A percentile compares a stretch with the other conserved stretches of the same genome.
phyloP scores from a whole-genome alignment of 495 filamentous ascomycete genomes.

The Rostrohypoxylon terebratum region DNA sequence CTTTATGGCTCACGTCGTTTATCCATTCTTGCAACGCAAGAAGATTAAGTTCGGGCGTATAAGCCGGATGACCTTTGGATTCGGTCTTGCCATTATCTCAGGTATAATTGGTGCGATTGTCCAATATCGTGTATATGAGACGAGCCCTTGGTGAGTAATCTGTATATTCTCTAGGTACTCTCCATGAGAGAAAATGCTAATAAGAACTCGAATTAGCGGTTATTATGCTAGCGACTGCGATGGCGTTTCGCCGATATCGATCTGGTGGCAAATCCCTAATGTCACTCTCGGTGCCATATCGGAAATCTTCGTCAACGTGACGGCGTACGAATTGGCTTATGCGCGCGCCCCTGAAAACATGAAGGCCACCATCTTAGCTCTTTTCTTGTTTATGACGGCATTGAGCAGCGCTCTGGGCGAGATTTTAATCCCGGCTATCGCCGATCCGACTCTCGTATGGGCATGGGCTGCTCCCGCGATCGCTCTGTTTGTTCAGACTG shows the following conservation, averaged over 20 bases:
- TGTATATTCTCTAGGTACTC: background rate
- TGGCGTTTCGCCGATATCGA: conserved; percentile 61
- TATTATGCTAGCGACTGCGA: conserved; percentile 58
- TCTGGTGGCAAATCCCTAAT: conserved; percentile 65
- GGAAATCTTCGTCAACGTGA: conserved; percentile 72
- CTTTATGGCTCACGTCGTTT: conserved; percentile 68
- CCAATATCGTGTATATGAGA: conserved; percentile 72
- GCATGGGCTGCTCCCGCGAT: conserved; percentile 65
- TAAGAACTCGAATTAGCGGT: conserved; percentile 43
- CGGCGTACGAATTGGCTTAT: conserved; percentile 72
- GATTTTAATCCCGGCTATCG: conserved; percentile 65
- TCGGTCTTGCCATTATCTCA: conserved; percentile 65
- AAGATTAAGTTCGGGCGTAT: conserved; percentile 72
- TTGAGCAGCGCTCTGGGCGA: conserved; percentile 66
- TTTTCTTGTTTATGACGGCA: conserved; percentile 66
- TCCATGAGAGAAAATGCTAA: conserved; percentile 10
- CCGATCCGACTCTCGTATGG: conserved; percentile 65
- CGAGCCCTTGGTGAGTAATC: conserved; percentile 59
- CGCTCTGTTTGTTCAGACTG: conserved; percentile 59
- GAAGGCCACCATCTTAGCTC: conserved; percentile 68
- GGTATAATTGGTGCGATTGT: conserved; percentile 69
- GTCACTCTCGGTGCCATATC: conserved; percentile 62
- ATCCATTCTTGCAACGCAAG: conserved; percentile 67
- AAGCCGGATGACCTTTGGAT: conserved; percentile 73
- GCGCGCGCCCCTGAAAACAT: conserved; percentile 70